phyloP scores from a whole-genome alignment of 208 protist genomes.

The Endotrypanum monterogeii region DNA sequence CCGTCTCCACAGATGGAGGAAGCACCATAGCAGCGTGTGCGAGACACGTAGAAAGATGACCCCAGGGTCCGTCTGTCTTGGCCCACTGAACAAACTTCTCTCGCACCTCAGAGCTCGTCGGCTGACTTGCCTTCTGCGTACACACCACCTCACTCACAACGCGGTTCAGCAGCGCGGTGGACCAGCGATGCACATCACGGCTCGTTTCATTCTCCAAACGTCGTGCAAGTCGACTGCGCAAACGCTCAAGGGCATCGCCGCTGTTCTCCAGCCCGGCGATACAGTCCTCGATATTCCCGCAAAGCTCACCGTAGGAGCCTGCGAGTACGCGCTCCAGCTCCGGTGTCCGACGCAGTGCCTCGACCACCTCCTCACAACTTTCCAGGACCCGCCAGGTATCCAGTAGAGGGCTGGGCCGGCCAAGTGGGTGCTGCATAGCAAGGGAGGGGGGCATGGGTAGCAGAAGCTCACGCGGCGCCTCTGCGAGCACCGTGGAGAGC shows the following conservation, averaged over 20 bases:
- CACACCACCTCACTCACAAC: slow-evolving; percentile 56
- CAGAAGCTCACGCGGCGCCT: slow-evolving; percentile 33
- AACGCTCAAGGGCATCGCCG: slow-evolving; percentile 46
- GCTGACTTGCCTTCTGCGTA: slow-evolving; percentile 29
- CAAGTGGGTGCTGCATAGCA: slow-evolving; percentile 22
- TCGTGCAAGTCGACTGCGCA: slow-evolving; percentile 66
- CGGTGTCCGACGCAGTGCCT: slow-evolving; percentile 42
- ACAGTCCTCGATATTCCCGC: slow-evolving; percentile 58
- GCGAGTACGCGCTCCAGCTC: slow-evolving; percentile 61
- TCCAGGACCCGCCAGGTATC: slow-evolving; percentile 53
- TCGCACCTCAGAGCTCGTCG: slow-evolving; percentile 22
- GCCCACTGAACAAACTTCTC: slow-evolving; percentile 44
- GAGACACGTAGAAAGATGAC: slow-evolving; percentile 42
- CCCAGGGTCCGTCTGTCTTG: slow-evolving; percentile 11
- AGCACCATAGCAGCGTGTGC: slow-evolving; percentile 49
- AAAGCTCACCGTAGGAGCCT: slow-evolving; percentile 58
- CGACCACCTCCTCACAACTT: slow-evolving; percentile 28
- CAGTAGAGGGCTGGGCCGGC: slow-evolving; percentile 31
- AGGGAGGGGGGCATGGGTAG: slow-evolving; percentile 49
- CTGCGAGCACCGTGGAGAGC: slow-evolving; percentile 52
- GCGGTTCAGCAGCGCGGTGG: slow-evolving; percentile 35
- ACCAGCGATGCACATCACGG: slow-evolving; percentile 59
- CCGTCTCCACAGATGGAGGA: slow-evolving; percentile 30
- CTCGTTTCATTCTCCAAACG: slow-evolving; percentile 62
- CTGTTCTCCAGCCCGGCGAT: slow-evolving; percentile 36